Base-by-base conservation (phyloP, 208 protist genomes). In the Leishmania amazonensis region DNA sequence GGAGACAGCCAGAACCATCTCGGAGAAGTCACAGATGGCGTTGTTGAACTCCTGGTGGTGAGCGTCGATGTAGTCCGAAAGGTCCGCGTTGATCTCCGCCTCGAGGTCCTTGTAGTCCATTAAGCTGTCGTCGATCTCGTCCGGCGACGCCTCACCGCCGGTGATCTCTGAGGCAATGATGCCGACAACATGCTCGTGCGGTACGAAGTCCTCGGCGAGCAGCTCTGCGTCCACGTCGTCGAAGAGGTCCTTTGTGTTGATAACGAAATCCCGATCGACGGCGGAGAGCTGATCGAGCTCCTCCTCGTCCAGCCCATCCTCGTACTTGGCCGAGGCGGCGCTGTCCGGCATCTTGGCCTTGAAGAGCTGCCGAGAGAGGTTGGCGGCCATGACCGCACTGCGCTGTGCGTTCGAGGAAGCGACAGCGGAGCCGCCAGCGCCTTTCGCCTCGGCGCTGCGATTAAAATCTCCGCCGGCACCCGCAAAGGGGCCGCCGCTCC, bases 31-130 rank as follows among this genome's bases (percentile, higher is more conserved):
- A 24, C 83, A 53, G 72, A 96, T 95, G 80, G 91, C 87, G 38
- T 85, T 87, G 83, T 94, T 97, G 84, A 97, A 97, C 79, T 96
- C 91, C 13, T 91, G 87, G 71, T 96, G 87, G 79, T 97, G 95
- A 40, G 78, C 78, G 38, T 96, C 89, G 71, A 97, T 95, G 89
- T 97, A 96, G 75, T 85, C 76, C 38, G 79, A 85, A 8, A 97
- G 85, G 38, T 93, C 74, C 60, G 81, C 80, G 75, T 96, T 88
- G 65, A 96, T 88, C 38, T 95, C 90, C 47, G 79, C 84, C 75
- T 93, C 86, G 35, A 97, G 80, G 40, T 92, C 90, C 68, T 85
- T 83, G 84, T 95, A 96, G 35, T 88, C 84, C 40, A 65, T 54
- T 24, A 97, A 79, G 38, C 89, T 89, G 51, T 95, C 91, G 7